These are phyloP conservation scores for Scedosporium aurantiacum DNA, from an alignment of 2,329 filamentous ascomycete species.

Conservation along the genomic window DNA sequence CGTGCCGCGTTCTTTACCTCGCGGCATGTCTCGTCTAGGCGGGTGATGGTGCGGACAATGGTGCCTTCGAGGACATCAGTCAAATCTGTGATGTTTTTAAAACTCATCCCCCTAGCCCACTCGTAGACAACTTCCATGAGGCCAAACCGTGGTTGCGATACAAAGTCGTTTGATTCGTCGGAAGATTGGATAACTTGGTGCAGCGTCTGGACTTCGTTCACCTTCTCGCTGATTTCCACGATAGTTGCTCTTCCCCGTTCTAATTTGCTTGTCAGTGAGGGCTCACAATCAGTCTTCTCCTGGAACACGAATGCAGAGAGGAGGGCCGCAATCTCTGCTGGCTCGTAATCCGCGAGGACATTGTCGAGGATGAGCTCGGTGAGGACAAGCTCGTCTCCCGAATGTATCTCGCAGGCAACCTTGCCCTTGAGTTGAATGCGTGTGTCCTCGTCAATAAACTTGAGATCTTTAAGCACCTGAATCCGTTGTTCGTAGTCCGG, in stretches of 20 bases:
- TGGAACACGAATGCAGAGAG: conserved; percentile 95
- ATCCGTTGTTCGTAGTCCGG: conserved; percentile 96
- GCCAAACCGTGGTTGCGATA: conserved; percentile 76
- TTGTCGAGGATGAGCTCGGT: conserved; percentile 96
- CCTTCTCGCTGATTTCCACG: conserved; percentile 80
- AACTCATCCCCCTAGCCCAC: conserved; percentile 95
- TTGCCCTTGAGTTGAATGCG: conserved; percentile 95
- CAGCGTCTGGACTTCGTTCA: conserved; percentile 78
- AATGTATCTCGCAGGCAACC: conserved; percentile 96
- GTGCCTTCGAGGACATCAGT: conserved; percentile 96
- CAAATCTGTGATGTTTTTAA: conserved; percentile 92
- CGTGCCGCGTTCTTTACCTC: conserved; percentile 96
- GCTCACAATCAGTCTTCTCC: conserved; percentile 79
- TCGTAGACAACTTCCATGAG: conserved; percentile 97
- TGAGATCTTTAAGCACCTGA: conserved; percentile 79
- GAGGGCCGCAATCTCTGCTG: conserved; percentile 89
- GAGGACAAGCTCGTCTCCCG: conserved; percentile 87
- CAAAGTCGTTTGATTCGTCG: conserved; percentile 89
- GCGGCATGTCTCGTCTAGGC: conserved; percentile 88
- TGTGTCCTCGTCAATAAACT: conserved; percentile 77
- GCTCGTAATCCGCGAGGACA: conserved; percentile 86
- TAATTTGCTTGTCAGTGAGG: conserved; percentile 70
- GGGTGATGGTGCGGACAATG: conserved; percentile 87
- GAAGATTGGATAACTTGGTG: conserved; percentile 86
- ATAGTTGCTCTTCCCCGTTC: conserved; percentile 78